phyloP scores from a whole-genome alignment of 495 filamentous ascomycete species.

The Neurospora sp. region DNA sequence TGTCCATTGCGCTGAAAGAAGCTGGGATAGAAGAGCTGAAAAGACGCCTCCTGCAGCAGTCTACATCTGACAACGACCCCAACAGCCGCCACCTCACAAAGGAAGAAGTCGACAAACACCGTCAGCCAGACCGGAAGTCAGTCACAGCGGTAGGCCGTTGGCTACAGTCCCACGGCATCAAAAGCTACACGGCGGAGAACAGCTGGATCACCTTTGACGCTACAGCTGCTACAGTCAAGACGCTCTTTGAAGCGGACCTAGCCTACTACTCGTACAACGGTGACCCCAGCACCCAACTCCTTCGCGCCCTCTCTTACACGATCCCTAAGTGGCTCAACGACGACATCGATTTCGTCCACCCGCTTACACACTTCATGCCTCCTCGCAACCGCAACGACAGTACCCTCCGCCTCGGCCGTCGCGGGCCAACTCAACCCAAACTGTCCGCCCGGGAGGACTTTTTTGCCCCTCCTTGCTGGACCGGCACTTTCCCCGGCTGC shows the following conservation, averaged over 20 bases:
- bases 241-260: constrained; percentile 29
- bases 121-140: constrained; percentile 12
- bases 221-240: constrained; percentile 21
- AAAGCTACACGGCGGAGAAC: constrained; percentile 14
- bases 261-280: constrained; percentile 24
- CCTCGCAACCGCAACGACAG: constrained; percentile 8
- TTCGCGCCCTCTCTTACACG: constrained; percentile 35
- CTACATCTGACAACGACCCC: constrained; percentile 10
- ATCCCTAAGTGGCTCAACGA: constrained; percentile 33
- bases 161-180: constrained; percentile 23
- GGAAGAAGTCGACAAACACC: constrained; percentile 20
- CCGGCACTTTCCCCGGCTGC: constrained; percentile 24
- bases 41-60: constrained; percentile 14
- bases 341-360: constrained; percentile 33
- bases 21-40: constrained; percentile 27
- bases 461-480: constrained; percentile 16
- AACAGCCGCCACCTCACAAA: constrained; percentile 22
- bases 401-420: background rate
- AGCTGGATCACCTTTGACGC: constrained; percentile 25
- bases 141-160: constrained; percentile 22
- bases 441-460: background rate
- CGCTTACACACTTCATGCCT: constrained; percentile 33
- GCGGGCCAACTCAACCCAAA: background rate
- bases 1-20: constrained; percentile 29
- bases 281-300: constrained; percentile 7